A percentile compares a stretch with the other conserved stretches of the same genome.
These are phyloP conservation scores for Diaporthe nobilis DNA, from an alignment of 2,329 filamentous ascomycete species.

Conservation along the genomic window DNA sequence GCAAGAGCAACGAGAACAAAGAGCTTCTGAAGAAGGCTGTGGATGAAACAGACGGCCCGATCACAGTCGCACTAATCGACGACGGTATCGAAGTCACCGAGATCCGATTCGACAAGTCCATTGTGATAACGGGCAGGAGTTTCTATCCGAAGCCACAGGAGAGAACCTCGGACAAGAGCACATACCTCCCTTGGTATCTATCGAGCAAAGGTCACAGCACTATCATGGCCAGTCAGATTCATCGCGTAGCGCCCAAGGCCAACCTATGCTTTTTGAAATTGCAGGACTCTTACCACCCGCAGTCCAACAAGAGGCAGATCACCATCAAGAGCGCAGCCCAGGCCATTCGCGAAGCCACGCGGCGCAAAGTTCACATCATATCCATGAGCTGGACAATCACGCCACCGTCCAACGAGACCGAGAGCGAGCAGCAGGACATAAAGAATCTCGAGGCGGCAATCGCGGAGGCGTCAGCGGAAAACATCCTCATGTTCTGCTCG, in stretches of 20 bases:
- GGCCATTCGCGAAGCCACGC: conserved; percentile 52
- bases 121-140: neutral
- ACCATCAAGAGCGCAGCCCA: conserved; percentile 48
- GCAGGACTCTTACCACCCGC: conserved; percentile 39
- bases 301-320: conserved; percentile 42
- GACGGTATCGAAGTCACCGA: neutral
- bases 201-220: conserved; percentile 3
- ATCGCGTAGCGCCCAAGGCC: conserved; percentile 10
- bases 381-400: conserved; percentile 56
- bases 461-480: conserved; percentile 43
- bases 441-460: conserved; percentile 49
- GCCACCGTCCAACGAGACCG: conserved; percentile 4
- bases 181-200: neutral
- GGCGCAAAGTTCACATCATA: conserved; percentile 52
- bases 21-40: neutral
- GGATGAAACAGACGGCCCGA: neutral
- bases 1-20: neutral
- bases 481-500: conserved; percentile 57
- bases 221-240: conserved; percentile 11
- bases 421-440: conserved; percentile 40
- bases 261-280: conserved; percentile 10
- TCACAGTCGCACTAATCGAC: conserved; percentile 25
- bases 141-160: neutral
- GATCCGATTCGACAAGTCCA: neutral
- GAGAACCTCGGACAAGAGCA: neutral